phyloP scores from a whole-genome alignment of 768 basidiomycete species.

The Amanita polypyramis region DNA sequence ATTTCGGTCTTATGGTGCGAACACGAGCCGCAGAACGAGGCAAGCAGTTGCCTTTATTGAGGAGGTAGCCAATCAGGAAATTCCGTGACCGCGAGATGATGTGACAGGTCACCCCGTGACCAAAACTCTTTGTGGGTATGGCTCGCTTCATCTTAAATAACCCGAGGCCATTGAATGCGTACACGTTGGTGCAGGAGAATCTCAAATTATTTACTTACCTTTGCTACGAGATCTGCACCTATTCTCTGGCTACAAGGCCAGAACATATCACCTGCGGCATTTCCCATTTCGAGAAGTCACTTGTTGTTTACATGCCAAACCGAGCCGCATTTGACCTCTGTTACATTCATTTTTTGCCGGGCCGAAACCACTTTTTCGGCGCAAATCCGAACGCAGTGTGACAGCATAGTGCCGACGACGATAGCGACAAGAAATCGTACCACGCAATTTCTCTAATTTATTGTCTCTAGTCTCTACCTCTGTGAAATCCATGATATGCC shows the following conservation, averaged over 20 bases:
- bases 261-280: constrained; percentile 4
- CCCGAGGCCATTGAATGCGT: background rate
- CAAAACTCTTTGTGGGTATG: background rate
- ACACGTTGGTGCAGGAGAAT: background rate
- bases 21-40: background rate
- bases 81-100: constrained; percentile 1
- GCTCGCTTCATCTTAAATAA: constrained; percentile 3
- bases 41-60: background rate
- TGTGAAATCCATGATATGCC: constrained; percentile 75
- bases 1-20: background rate
- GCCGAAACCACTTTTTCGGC: constrained; percentile 53
- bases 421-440: constrained; percentile 32
- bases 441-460: constrained; percentile 20
- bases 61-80: constrained; percentile 5
- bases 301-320: constrained; percentile 30
- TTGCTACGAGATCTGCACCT: background rate
- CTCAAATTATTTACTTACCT: background rate
- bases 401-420: constrained; percentile 40
- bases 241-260: background rate
- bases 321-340: constrained; percentile 23
- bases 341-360: constrained; percentile 33
- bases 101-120: constrained; percentile 6
- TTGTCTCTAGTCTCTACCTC: constrained; percentile 23
- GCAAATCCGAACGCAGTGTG: constrained; percentile 47
- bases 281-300: constrained; percentile 10